phyloP scores from a whole-genome alignment of 2,329 filamentous ascomycete genomes.

The Ceratocystis destructans region DNA sequence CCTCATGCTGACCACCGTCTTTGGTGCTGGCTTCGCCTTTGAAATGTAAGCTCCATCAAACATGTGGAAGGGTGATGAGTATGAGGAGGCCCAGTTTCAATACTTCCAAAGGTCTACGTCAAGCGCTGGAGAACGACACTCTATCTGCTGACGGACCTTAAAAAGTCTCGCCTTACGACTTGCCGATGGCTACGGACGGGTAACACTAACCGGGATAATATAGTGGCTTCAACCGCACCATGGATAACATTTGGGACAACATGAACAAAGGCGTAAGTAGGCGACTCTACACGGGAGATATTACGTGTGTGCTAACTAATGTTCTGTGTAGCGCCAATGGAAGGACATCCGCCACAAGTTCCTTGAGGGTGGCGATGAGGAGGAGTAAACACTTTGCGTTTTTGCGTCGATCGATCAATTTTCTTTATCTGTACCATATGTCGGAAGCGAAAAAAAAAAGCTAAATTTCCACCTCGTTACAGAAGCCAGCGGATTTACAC shows the following conservation, averaged over 20 bases:
- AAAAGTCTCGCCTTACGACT: no score
- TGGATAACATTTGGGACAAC: constrained; percentile 80
- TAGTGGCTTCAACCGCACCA: constrained; percentile 69
- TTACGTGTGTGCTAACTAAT: constrained; percentile 4
- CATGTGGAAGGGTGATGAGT: no score
- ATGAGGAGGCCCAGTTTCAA: neutral
- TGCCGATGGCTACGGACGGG: neutral
- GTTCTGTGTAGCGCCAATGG: constrained; percentile 74
- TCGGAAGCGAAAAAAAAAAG: constrained; percentile 15
- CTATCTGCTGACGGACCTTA: no score
- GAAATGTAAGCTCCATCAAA: constrained; percentile 60
- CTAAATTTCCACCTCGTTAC: constrained; percentile 6
- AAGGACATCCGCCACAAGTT: constrained; percentile 96
- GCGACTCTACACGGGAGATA: neutral
- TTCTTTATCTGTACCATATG: constrained; percentile 15
- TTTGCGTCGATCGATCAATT: neutral
- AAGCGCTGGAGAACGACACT: neutral
- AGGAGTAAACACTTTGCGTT: constrained; percentile 34
- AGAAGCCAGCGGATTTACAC: neutral
- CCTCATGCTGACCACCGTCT: constrained; percentile 76
- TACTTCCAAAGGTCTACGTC: neutral
- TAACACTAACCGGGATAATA: constrained; percentile 15
- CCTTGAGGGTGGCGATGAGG: constrained; percentile 54
- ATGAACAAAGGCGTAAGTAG: constrained; percentile 79
- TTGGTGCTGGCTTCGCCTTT: constrained; percentile 75